Conservation (phyloP, 495 filamentous ascomycete species). For the Penicillium odoratum region DNA sequence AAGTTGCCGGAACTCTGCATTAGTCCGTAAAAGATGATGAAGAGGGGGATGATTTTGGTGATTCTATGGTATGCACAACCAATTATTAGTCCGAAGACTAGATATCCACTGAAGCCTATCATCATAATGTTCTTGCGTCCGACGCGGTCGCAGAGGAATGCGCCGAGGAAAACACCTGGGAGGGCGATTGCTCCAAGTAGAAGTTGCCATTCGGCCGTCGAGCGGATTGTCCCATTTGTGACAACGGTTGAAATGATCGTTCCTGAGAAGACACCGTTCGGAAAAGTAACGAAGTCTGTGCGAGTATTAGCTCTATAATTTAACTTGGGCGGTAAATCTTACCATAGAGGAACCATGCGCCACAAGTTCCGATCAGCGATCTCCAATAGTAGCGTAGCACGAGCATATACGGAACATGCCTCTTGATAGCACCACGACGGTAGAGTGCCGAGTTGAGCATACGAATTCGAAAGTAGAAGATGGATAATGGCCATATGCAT, state of each 20-base stretch:
- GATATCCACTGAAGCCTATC: slow-evolving; percentile 52
- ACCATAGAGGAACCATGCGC: slow-evolving; percentile 56
- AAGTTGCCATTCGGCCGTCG: slow-evolving; percentile 51
- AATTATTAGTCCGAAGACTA: slow-evolving; percentile 54
- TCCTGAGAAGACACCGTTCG: slow-evolving; percentile 51
- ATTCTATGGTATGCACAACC: slow-evolving; percentile 49
- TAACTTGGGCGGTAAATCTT: background rate
- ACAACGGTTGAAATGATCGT: slow-evolving; percentile 50
- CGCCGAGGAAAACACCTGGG: slow-evolving; percentile 53
- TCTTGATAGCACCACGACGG: slow-evolving; percentile 49
- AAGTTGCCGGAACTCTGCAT: slow-evolving; percentile 54
- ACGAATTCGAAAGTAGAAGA: slow-evolving; percentile 55
- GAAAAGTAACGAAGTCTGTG: slow-evolving; percentile 42
- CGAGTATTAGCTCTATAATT: background rate
- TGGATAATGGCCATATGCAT: slow-evolving; percentile 47
- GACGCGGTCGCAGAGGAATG: slow-evolving; percentile 44
- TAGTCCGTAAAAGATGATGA: slow-evolving; percentile 55
- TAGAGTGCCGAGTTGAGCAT: slow-evolving; percentile 55
- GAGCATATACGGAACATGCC: slow-evolving; percentile 44
- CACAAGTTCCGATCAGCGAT: slow-evolving; percentile 46
- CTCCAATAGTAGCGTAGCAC: slow-evolving; percentile 51
- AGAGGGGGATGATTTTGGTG: slow-evolving; percentile 51
- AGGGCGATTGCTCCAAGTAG: slow-evolving; percentile 47
- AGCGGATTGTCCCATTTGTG: slow-evolving; percentile 32
- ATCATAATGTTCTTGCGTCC: slow-evolving; percentile 56